phyloP scores from a whole-genome alignment of 2,329 filamentous ascomycete species.

The Penicillium expansum region DNA sequence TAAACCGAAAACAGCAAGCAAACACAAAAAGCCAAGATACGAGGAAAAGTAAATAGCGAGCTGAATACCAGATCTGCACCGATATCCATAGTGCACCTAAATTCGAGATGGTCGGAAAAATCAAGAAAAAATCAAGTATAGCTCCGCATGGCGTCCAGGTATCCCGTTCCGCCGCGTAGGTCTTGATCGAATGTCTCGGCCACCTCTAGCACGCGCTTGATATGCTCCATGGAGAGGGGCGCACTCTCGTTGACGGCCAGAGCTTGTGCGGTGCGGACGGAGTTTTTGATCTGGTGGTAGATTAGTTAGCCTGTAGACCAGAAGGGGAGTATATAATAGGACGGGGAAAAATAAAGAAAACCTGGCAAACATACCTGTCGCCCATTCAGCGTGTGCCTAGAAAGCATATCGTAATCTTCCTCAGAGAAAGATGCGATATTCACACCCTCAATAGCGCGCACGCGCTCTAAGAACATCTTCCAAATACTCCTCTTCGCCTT shows the following conservation, averaged over 20 bases:
- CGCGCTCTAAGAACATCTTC: slow-evolving; percentile 76
- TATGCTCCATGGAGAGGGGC: slow-evolving; percentile 72
- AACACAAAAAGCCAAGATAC: not conserved
- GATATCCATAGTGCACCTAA: not conserved
- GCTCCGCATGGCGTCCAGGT: slow-evolving; percentile 78
- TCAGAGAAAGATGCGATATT: slow-evolving; percentile 50
- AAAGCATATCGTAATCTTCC: slow-evolving; percentile 64
- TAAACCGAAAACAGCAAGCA: not conserved
- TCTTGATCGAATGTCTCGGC: slow-evolving; percentile 80
- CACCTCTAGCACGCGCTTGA: slow-evolving; percentile 79
- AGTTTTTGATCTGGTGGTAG: slow-evolving; percentile 73
- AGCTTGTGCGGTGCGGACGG: slow-evolving; percentile 76
- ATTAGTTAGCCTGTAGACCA: not conserved
- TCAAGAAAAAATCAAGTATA: slow-evolving; percentile 50
- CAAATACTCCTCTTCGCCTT: slow-evolving; percentile 78
- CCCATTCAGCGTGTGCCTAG: slow-evolving; percentile 67
- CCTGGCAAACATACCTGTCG: slow-evolving; percentile 53
- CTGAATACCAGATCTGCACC: not conserved
- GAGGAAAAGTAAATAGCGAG: not conserved
- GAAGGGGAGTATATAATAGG: not conserved
- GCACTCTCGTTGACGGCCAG: slow-evolving; percentile 73
- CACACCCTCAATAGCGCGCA: slow-evolving; percentile 62
- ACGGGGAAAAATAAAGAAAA: not conserved
- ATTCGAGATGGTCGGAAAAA: slow-evolving; percentile 1
- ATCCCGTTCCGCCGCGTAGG: slow-evolving; percentile 75